Conservation (phyloP, 2,329 filamentous ascomycete genomes). For the Fusarium sp. region DNA sequence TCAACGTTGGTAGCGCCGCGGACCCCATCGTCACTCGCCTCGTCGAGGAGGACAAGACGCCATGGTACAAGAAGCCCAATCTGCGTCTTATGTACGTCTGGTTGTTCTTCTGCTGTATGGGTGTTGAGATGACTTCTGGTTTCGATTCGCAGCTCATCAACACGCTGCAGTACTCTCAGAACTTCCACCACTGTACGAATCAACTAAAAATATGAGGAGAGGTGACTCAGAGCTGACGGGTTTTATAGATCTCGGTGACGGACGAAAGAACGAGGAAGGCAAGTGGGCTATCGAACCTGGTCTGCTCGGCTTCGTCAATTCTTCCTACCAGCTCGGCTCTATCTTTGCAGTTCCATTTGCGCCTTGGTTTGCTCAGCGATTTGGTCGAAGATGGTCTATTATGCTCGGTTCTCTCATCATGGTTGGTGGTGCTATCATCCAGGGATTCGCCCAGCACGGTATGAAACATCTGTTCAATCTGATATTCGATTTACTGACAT, state of each 20-base stretch:
- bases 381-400: conserved; percentile 60
- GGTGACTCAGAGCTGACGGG: neutral
- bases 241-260: conserved; percentile 19
- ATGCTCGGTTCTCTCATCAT: conserved; percentile 64
- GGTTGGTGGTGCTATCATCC: conserved; percentile 63
- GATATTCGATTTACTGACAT: neutral
- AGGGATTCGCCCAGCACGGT: conserved; percentile 60
- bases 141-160: conserved; percentile 61
- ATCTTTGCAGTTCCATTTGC: conserved; percentile 64
- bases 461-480: rapidly evolving
- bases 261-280: conserved; percentile 26
- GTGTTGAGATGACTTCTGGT: conserved; percentile 65
- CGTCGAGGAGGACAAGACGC: conserved; percentile 45
- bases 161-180: conserved; percentile 51
- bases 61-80: conserved; percentile 65
- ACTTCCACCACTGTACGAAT: conserved; percentile 50
- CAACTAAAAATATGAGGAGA: rapidly evolving
- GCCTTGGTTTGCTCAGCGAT: conserved; percentile 58
- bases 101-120: conserved; percentile 63
- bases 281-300: conserved; percentile 43
- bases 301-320: conserved; percentile 59
- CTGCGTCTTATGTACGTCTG: conserved; percentile 61
- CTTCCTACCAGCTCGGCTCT: conserved; percentile 65
- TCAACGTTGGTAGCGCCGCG: conserved; percentile 30
- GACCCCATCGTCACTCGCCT: conserved; percentile 46